phyloP scores from a whole-genome alignment of 163 green algal species.

The Chlorella variabilis region DNA sequence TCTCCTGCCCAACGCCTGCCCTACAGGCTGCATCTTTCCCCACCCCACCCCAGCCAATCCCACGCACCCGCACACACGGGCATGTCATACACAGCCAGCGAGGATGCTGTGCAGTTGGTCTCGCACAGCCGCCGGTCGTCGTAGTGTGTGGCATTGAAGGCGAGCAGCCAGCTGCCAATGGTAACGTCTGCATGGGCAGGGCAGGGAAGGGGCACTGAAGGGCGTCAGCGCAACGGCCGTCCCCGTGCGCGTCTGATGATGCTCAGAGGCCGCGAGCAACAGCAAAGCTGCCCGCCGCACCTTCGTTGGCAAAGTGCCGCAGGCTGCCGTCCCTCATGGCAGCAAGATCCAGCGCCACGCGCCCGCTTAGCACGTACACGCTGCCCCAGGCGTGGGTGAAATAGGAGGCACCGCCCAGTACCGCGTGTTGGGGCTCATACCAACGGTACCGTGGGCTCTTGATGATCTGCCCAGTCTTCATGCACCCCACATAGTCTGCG shows the following conservation, averaged over 20 bases:
- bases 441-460: conserved; percentile 54
- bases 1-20: too few species aligned
- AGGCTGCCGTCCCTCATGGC: conserved; percentile 39
- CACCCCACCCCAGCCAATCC: too few species aligned
- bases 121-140: conserved; percentile 73
- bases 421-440: conserved; percentile 68
- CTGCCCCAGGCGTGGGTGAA: conserved; percentile 75
- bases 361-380: conserved; percentile 64
- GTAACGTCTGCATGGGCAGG: conserved; percentile 60
- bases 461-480: conserved; percentile 72
- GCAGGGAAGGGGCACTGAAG: too few species aligned
- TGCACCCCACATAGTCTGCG: conserved; percentile 75
- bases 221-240: too few species aligned
- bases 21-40: too few species aligned
- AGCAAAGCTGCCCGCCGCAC: too few species aligned
- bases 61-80: conserved; percentile 52
- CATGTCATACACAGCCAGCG: conserved; percentile 63
- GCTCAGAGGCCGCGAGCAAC: too few species aligned
- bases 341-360: conserved; percentile 44
- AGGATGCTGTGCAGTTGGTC: conserved; percentile 26
- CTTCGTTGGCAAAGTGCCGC: conserved; percentile 75
- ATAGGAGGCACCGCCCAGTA: conserved; percentile 61
- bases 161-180: conserved; percentile 74
- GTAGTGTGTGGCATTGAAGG: conserved; percentile 68
- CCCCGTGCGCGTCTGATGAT: too few species aligned